Conservation (phyloP, 371 early-diverging fungal species). For the Mortierella sp. region DNA sequence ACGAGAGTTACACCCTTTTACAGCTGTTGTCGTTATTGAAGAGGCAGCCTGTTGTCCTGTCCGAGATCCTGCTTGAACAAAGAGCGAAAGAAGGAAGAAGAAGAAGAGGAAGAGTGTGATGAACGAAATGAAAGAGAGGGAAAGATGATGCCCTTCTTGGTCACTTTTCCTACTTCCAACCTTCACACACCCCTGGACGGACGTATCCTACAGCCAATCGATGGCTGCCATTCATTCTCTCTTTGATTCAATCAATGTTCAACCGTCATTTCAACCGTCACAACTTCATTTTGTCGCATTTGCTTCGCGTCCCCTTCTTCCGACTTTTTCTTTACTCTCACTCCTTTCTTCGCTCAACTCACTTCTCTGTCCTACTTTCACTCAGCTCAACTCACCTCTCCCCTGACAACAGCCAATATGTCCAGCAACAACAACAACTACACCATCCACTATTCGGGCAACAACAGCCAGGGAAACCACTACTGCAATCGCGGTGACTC, state of each 20-base stretch:
- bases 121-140: not conserved
- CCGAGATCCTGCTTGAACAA: constrained; percentile 17
- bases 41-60: not conserved
- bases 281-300: not conserved
- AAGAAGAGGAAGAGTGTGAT: not conserved
- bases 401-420: not conserved
- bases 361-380: not conserved
- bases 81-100: not conserved
- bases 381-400: not conserved
- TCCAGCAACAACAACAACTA: constrained; percentile 10
- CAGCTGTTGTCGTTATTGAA: not conserved
- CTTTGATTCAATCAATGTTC: not conserved
- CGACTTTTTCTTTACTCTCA: not conserved
- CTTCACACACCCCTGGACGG: not conserved
- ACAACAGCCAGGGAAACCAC: constrained; percentile 34
- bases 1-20: not conserved
- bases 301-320: not conserved
- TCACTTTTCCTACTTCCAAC: too few species aligned
- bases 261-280: not conserved
- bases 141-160: not conserved
- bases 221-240: not conserved
- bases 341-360: not conserved
- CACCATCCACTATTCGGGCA: constrained; percentile 9
- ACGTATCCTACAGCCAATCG: not conserved
- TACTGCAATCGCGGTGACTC: constrained; percentile 29